Conservation (phyloP, 208 protist genomes). For the Leishmania gerbilli region DNA sequence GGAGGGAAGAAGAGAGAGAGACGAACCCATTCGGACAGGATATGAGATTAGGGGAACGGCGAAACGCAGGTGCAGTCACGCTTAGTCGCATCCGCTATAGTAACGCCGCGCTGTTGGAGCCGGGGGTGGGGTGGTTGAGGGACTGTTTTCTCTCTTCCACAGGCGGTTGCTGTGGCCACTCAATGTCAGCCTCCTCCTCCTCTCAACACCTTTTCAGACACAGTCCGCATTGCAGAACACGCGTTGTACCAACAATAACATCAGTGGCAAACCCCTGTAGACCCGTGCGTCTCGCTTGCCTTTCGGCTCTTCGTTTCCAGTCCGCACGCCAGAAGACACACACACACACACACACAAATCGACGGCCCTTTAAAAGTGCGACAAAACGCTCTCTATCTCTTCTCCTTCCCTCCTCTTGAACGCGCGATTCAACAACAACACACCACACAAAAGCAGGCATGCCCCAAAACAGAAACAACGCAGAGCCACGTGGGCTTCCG, state of each 20-base stretch:
- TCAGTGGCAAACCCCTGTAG: neutral
- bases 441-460: too few species aligned
- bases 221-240: neutral
- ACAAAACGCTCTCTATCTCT: too few species aligned
- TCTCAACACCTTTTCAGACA: neutral
- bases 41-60: neutral
- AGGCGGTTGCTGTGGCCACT: neutral
- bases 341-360: neutral
- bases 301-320: neutral
- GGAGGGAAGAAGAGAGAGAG: neutral
- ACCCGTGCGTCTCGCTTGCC: neutral
- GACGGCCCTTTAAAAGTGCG: too few species aligned
- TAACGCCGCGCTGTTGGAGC: neutral
- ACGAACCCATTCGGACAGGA: neutral
- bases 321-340: neutral
- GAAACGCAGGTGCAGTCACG: neutral
- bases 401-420: too few species aligned
- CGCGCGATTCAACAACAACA: too few species aligned
- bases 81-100: neutral
- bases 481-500: too few species aligned
- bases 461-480: too few species aligned
- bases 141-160: neutral
- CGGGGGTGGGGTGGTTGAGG: neutral
- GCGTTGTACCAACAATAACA: neutral
- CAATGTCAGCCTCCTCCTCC: neutral